phyloP scores from a whole-genome alignment of 208 protist genomes.

The Leishmania arabica region DNA sequence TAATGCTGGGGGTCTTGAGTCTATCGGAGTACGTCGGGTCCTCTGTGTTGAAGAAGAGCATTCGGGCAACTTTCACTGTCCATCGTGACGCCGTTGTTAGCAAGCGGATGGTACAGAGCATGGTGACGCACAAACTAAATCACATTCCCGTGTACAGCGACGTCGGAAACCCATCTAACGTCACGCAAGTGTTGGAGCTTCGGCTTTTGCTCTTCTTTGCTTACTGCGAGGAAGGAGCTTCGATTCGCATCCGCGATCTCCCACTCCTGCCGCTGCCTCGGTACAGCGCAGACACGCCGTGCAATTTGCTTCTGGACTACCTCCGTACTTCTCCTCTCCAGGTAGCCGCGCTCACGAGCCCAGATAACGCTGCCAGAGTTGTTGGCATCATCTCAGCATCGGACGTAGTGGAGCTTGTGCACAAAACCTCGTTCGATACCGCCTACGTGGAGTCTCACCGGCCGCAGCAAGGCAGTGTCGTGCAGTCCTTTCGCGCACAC shows the following conservation, averaged over 20 bases:
- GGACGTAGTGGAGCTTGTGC: slow-evolving; percentile 60
- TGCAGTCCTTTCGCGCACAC: slow-evolving; percentile 33
- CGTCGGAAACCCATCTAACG: slow-evolving; percentile 40
- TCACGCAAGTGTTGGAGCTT: slow-evolving; percentile 58
- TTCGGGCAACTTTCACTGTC: slow-evolving; percentile 50
- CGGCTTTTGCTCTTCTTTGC: slow-evolving; percentile 63
- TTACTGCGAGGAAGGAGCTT: slow-evolving; percentile 40
- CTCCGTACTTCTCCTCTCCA: slow-evolving; percentile 48
- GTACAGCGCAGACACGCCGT: slow-evolving; percentile 41
- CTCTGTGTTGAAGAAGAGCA: slow-evolving; percentile 43
- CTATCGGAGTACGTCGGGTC: slow-evolving; percentile 59
- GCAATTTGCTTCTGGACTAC: slow-evolving; percentile 49
- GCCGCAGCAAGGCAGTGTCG: slow-evolving; percentile 17
- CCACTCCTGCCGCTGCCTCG: slow-evolving; percentile 49
- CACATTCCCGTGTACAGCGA: slow-evolving; percentile 67
- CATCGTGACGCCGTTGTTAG: slow-evolving; percentile 55
- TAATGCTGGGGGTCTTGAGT: slow-evolving; percentile 72
- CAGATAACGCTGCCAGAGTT: slow-evolving; percentile 31
- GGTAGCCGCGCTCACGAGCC: slow-evolving; percentile 41
- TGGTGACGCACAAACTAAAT: slow-evolving; percentile 45
- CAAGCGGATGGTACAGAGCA: slow-evolving; percentile 43
- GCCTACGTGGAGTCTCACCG: slow-evolving; percentile 21
- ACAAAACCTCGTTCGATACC: slow-evolving; percentile 59
- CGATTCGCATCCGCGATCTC: slow-evolving; percentile 52
- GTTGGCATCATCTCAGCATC: slow-evolving; percentile 57